Evolutionary conservation across 257 asterid species (phyloP).

Genomic region (Solanum appendiculatum): DNA sequence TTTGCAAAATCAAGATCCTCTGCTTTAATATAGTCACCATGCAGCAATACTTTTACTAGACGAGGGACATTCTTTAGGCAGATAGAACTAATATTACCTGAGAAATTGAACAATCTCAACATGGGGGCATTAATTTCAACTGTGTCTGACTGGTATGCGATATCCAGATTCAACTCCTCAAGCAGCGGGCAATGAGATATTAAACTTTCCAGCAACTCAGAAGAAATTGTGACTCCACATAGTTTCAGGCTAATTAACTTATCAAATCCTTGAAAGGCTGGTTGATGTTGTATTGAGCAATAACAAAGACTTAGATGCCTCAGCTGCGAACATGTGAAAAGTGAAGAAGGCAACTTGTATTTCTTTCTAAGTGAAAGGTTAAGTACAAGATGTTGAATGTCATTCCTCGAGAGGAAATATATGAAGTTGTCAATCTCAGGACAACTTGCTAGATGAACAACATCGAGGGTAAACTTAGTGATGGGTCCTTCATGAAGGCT

Average conservation of each 20-base stretch:
- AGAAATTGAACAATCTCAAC: not conserved
- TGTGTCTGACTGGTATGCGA: not conserved
- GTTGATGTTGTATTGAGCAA: not conserved
- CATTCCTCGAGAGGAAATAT: not conserved
- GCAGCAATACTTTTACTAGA: not conserved
- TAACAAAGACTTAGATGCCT: not conserved
- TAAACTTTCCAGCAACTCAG: not conserved
- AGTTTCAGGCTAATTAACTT: not conserved
- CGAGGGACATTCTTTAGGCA: not conserved
- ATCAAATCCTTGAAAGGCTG: not conserved
- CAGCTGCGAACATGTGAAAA: not conserved
- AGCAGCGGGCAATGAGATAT: not conserved
- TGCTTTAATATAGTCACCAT: not conserved
- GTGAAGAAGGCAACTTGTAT: not conserved
- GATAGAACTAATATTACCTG: not conserved
- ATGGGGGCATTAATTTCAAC: not conserved
- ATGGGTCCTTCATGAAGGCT: not conserved
- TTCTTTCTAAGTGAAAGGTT: not conserved
- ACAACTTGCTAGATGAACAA: not conserved
- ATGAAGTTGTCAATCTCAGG: not conserved
- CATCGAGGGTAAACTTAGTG: not conserved
- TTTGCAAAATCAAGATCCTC: not conserved
- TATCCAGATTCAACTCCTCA: not conserved
- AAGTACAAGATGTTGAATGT: not conserved
- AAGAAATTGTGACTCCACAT: not conserved